These are phyloP conservation scores for Gonium pectorale DNA, from an alignment of 139 green algal species.

Conservation along the genomic window DNA sequence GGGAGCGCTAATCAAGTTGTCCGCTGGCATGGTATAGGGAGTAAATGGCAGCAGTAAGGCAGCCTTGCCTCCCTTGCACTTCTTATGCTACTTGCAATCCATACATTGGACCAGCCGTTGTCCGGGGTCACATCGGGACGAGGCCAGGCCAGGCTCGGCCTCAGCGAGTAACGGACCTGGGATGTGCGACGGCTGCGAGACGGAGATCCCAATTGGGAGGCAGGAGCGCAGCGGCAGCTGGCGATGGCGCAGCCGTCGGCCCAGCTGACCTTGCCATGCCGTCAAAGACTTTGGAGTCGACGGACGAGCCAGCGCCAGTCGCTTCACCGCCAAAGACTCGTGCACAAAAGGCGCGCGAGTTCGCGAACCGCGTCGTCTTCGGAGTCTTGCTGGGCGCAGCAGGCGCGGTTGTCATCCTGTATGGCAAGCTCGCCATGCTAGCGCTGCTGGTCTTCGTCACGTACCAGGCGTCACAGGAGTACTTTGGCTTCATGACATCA, in stretches of 20 bases:
- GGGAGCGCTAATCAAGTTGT: no score
- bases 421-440: slow-evolving; percentile 69
- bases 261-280: not conserved
- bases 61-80: slow-evolving; percentile 31
- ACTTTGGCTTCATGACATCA: slow-evolving; percentile 77
- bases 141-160: no score
- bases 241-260: slow-evolving; percentile 7
- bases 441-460: slow-evolving; percentile 69
- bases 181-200: no score
- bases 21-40: no score
- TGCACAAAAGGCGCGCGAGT: slow-evolving; percentile 32
- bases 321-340: slow-evolving; percentile 1
- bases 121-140: no score
- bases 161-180: no score
- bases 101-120: no score
- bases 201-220: no score
- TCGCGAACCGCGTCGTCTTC: slow-evolving; percentile 74
- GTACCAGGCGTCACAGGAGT: slow-evolving; percentile 82
- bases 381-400: slow-evolving; percentile 70
- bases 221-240: no score
- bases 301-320: not conserved
- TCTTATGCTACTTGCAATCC: no score
- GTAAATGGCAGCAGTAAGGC: slow-evolving; percentile 21
- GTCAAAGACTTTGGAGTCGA: not conserved
- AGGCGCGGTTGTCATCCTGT: slow-evolving; percentile 70